Conservation (phyloP, 2,329 filamentous ascomycete species). For the Xylariomycetidae sp. region DNA sequence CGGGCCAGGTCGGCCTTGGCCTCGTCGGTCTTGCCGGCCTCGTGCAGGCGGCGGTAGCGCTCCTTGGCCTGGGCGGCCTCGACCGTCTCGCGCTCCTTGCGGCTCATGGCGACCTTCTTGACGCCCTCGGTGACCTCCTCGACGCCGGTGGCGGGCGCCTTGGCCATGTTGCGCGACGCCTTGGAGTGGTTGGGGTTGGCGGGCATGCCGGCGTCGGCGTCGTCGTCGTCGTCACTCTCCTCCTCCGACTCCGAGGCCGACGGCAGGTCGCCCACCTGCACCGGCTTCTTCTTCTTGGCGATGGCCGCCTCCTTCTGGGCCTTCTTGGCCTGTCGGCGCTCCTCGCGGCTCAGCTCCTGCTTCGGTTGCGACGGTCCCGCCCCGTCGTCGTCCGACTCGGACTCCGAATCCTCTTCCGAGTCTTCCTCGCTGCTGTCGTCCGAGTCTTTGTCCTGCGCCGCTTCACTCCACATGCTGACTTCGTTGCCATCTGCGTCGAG, state of each 20-base stretch:
- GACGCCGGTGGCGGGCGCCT: conserved; percentile 34
- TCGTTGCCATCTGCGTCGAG: conserved; percentile 85
- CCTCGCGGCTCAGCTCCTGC: conserved; percentile 68
- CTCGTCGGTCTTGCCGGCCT: conserved; percentile 94
- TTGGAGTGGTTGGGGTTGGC: conserved; percentile 91
- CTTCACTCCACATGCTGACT: conserved; percentile 78
- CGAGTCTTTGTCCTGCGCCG: conserved; percentile 42
- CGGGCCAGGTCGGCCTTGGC: conserved; percentile 84
- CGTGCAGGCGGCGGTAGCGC: conserved; percentile 84
- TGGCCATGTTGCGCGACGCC: conserved; percentile 56
- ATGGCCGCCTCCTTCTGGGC: conserved; percentile 87
- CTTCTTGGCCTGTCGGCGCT: conserved; percentile 82
- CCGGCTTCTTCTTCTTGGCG: conserved; percentile 63
- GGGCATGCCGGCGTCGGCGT: conserved; percentile 58
- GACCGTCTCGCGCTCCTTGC: conserved; percentile 63
- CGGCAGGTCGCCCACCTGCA: conserved; percentile 82
- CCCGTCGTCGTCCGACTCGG: conserved; percentile 41
- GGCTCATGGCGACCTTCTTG: conserved; percentile 45
- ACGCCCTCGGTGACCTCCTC: conserved; percentile 49
- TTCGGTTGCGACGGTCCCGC: conserved; percentile 38
- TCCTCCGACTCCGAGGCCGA: conserved; percentile 60
- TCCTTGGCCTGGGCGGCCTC: conserved; percentile 87
- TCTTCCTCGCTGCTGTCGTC: conserved; percentile 46
- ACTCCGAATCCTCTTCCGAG: conserved; percentile 38
- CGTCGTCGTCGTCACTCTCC: conserved; percentile 28